Evolutionary conservation across 495 filamentous ascomycete genomes (phyloP).

Genomic region (Lasiosphaeria hispida): DNA sequence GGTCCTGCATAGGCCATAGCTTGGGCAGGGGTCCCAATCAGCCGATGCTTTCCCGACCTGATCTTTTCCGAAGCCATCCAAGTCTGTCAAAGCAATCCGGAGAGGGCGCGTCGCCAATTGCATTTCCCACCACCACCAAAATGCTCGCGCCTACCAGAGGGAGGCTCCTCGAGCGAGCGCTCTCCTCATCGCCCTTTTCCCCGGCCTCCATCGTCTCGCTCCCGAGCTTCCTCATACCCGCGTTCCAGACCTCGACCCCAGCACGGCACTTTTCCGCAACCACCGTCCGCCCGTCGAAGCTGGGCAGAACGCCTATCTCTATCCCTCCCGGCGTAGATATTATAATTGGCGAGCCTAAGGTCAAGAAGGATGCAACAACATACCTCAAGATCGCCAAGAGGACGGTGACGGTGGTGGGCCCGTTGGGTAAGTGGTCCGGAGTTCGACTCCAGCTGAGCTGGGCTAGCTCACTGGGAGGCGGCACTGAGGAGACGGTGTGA

Average conservation of each 20-base stretch:
- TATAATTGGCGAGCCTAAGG: slow-evolving; percentile 57
- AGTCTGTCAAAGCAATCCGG: background rate
- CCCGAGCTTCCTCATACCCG: slow-evolving; percentile 72
- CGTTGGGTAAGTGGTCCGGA: slow-evolving; percentile 56
- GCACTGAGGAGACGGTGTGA: background rate
- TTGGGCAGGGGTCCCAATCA: background rate
- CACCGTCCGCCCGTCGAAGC: slow-evolving; percentile 65
- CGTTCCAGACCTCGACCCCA: slow-evolving; percentile 50
- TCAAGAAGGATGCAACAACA: slow-evolving; percentile 50
- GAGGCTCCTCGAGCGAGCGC: slow-evolving; percentile 41
- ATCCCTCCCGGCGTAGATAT: slow-evolving; percentile 82
- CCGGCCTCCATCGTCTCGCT: slow-evolving; percentile 42
- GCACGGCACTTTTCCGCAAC: slow-evolving; percentile 69
- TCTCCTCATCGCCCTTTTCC: slow-evolving; percentile 29
- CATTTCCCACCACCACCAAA: slow-evolving; percentile 15
- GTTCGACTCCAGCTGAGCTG: background rate
- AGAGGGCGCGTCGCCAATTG: slow-evolving; percentile 10
- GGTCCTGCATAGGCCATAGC: background rate
- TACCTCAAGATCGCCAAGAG: slow-evolving; percentile 57
- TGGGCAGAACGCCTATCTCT: slow-evolving; percentile 77
- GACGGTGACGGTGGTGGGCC: slow-evolving; percentile 68
- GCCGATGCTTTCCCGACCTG: slow-evolving; percentile 1
- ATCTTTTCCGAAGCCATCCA: slow-evolving; percentile 14
- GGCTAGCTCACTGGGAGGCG: background rate
- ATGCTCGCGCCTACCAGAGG: slow-evolving; percentile 52